These are phyloP conservation scores for Hydnomerulius pinastri DNA, from an alignment of 768 basidiomycete genomes.

Conservation along the genomic window DNA sequence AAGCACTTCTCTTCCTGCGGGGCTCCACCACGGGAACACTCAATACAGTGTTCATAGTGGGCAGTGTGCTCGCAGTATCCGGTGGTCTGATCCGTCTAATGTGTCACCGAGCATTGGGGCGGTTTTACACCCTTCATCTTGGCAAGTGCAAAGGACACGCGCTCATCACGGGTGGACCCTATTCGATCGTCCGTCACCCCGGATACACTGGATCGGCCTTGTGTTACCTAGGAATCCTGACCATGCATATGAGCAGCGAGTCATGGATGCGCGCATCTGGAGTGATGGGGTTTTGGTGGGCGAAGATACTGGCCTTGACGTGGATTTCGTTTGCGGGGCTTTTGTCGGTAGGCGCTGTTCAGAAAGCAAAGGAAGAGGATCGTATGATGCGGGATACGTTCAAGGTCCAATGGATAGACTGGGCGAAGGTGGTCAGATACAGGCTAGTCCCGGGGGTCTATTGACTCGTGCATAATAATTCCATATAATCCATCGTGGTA, in stretches of 20 bases:
- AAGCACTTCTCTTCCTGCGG: neutral
- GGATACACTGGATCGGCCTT: constrained; percentile 35
- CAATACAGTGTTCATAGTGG: constrained; percentile 30
- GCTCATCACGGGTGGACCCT: constrained; percentile 31
- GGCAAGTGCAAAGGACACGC: constrained; percentile 14
- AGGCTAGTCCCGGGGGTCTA: constrained; percentile 50
- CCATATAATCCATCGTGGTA: no score
- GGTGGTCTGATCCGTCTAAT: constrained; percentile 44
- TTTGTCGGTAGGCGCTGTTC: constrained; percentile 4
- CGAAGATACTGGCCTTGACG: constrained; percentile 31
- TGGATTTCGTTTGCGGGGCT: constrained; percentile 10
- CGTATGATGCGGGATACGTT: constrained; percentile 11
- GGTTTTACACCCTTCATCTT: constrained; percentile 22
- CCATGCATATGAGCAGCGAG: constrained; percentile 9
- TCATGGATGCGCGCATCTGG: neutral
- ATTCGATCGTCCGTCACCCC: constrained; percentile 30
- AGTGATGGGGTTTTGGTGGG: constrained; percentile 13
- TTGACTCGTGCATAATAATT: constrained; percentile 27
- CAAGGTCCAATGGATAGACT: constrained; percentile 30
- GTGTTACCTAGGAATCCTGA: constrained; percentile 14
- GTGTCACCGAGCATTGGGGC: constrained; percentile 28
- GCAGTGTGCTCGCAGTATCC: constrained; percentile 37
- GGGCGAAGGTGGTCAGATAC: constrained; percentile 47
- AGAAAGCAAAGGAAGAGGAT: constrained; percentile 15
- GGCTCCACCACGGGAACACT: neutral